Conservation (phyloP, 2,329 filamentous ascomycete species). For the Tympanopsis confertula region DNA sequence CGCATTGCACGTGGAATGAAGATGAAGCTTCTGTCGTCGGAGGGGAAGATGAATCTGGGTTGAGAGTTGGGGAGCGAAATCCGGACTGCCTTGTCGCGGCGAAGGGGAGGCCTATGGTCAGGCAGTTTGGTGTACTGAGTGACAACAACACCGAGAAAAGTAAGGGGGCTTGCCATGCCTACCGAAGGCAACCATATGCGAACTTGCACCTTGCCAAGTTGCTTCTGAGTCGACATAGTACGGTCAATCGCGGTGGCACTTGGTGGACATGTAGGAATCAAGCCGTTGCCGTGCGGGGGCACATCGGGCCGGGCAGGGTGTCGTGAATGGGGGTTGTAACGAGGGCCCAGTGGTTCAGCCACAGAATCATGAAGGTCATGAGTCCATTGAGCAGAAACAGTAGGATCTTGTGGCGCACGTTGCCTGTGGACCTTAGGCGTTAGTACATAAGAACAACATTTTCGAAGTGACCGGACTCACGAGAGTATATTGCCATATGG, state of each 20-base stretch:
- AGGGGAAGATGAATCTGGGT: conserved; percentile 83
- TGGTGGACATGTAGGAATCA: conserved; percentile 43
- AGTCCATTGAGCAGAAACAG: conserved; percentile 69
- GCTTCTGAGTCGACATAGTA: conserved; percentile 70
- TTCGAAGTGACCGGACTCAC: too few relatives aligned
- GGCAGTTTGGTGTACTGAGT: conserved; percentile 90
- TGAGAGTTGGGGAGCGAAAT: conserved; percentile 73
- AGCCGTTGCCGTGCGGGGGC: conserved; percentile 39
- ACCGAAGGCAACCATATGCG: conserved; percentile 67
- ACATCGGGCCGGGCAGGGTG: conserved; percentile 32
- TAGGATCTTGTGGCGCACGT: conserved; percentile 42
- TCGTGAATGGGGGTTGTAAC: conserved; percentile 20
- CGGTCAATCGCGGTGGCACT: conserved; percentile 59
- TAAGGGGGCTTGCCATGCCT: conserved; percentile 53
- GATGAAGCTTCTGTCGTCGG: conserved; percentile 83
- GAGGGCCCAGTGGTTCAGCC: conserved; percentile 28
- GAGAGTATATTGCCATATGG: too few relatives aligned
- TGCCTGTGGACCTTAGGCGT: not conserved
- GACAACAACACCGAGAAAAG: conserved; percentile 66
- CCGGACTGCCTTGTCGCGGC: conserved; percentile 89
- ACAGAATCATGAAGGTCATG: conserved; percentile 83
- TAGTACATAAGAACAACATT: conserved; percentile 16
- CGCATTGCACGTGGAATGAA: conserved; percentile 91
- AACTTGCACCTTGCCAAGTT: conserved; percentile 75
- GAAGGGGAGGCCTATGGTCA: conserved; percentile 83